Conservation (phyloP, 2,329 filamentous ascomycete genomes). For the Dothiorella sarmentorum region DNA sequence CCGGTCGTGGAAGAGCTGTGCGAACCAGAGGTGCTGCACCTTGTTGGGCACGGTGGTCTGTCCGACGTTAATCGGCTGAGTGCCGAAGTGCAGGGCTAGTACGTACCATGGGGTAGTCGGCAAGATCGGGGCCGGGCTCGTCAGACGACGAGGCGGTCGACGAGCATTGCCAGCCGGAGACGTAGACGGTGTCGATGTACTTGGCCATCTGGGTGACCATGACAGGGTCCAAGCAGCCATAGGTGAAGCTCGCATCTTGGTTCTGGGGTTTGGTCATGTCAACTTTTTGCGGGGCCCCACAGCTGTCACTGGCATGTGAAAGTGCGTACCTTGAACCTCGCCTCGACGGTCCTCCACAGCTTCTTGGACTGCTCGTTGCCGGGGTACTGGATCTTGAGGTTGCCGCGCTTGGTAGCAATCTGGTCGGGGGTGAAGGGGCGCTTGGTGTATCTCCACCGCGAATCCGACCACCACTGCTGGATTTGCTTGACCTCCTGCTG, state of each 20-base stretch:
- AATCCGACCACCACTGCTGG: constrained; percentile 90
- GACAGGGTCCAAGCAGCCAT: constrained; percentile 94
- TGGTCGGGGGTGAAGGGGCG: constrained; percentile 93
- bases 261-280: constrained; percentile 51
- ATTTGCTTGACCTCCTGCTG: constrained; percentile 80
- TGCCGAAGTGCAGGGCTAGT: neutral
- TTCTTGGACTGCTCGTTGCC: constrained; percentile 90
- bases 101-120: constrained; percentile 74
- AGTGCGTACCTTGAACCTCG: constrained; percentile 69
- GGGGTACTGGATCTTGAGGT: constrained; percentile 84
- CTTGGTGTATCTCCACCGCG: constrained; percentile 89
- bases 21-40: constrained; percentile 95
- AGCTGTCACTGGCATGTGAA: constrained; percentile 13
- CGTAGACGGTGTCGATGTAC: constrained; percentile 96
- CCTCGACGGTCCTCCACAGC: constrained; percentile 86
- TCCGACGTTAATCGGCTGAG: neutral
- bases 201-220: constrained; percentile 99
- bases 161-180: constrained; percentile 98
- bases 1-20: constrained; percentile 98
- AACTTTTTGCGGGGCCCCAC: neutral
- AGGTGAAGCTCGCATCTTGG: constrained; percentile 86
- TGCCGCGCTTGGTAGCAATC: constrained; percentile 93
- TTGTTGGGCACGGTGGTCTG: constrained; percentile 98
- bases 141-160: constrained; percentile 93
- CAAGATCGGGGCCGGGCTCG: constrained; percentile 95